Evolutionary conservation across 1,139 yeast species (phyloP), one percentile per base, ranked within the genome.

Genomic region (Meyerozyma athensensis): DNA sequence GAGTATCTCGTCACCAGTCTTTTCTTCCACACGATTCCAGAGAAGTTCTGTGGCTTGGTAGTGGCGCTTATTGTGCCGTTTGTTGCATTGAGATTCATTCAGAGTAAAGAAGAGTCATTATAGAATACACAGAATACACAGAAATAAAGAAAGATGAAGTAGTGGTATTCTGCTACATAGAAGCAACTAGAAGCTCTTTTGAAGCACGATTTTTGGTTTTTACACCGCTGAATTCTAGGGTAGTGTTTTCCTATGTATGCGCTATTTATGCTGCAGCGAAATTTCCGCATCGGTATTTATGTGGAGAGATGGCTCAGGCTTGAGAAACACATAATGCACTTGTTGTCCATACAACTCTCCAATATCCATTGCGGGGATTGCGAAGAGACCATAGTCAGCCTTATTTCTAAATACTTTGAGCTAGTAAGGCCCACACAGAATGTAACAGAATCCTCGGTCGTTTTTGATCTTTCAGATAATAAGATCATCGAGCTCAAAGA

Each of bases 11-110:
- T 80, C 5, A 82, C 90, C 0, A 66, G 83, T 3, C 47, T 77
- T 1, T 81, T 80, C 47, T 82, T 77, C 53, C 90, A 82, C 51
- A 79, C 86, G 0, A 36, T 72, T 1, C 28, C 58, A 3, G 90
- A 82, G 50, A 78, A 79, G 44, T 35, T 75, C 1, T 53, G 69
- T 2, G 89, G 87, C 0, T 50, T 77, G 9, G 8, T 56, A 0
- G 56, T 73, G 43, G 86, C 82, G 0, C 52, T 71, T 39, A 34
- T 58, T 0, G 56, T 73, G 2, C 76, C 80, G 0, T 38, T 55
- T 19, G 38, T 18, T 14, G 8, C 31, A 10, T 4, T n/a, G n/a
- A n/a, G n/a, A n/a, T n/a, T n/a, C n/a, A n/a, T n/a, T n/a, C n/a
- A n/a, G n/a, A n/a, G n/a, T n/a, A n/a, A n/a, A n/a, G n/a, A n/a